phyloP scores from a whole-genome alignment of 306 rosid species.

The Fragaria nilgerrensis region DNA sequence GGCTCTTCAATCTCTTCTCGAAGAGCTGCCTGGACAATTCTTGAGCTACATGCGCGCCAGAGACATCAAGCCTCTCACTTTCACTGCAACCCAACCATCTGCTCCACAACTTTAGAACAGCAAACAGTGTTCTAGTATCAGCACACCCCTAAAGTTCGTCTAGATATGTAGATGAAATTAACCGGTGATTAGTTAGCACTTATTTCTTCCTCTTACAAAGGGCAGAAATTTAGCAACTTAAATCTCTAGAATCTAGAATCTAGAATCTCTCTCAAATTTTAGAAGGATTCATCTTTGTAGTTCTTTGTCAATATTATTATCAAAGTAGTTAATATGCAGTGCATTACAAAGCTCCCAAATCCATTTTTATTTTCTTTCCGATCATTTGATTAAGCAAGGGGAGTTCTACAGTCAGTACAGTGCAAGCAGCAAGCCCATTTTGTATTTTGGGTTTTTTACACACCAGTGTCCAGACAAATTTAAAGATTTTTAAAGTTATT shows the following conservation, averaged over 20 bases:
- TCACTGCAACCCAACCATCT: slow-evolving; percentile 11
- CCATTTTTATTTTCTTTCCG: background rate
- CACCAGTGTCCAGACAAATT: too few relatives aligned
- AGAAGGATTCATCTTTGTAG: background rate
- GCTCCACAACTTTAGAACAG: background rate
- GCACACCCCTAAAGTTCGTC: background rate
- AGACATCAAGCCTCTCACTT: slow-evolving; percentile 46
- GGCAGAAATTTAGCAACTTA: background rate
- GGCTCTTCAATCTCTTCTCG: slow-evolving; percentile 68
- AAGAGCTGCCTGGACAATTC: slow-evolving; percentile 81
- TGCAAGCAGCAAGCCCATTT: too few relatives aligned
- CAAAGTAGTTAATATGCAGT: background rate
- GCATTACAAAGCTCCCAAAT: background rate
- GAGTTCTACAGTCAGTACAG: too few relatives aligned
- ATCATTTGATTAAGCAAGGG: background rate
- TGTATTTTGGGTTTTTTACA: too few relatives aligned
- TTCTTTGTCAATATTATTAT: background rate
- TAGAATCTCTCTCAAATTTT: background rate
- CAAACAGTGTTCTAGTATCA: background rate
- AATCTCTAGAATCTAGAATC: background rate
- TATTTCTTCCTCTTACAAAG: background rate
- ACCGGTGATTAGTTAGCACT: background rate
- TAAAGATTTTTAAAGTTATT: too few relatives aligned
- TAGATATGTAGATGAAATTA: background rate
- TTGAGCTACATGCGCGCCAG: slow-evolving; percentile 63